Evolutionary conservation across 306 rosid genomes (phyloP).

Genomic region (Arachis stenosperma): DNA sequence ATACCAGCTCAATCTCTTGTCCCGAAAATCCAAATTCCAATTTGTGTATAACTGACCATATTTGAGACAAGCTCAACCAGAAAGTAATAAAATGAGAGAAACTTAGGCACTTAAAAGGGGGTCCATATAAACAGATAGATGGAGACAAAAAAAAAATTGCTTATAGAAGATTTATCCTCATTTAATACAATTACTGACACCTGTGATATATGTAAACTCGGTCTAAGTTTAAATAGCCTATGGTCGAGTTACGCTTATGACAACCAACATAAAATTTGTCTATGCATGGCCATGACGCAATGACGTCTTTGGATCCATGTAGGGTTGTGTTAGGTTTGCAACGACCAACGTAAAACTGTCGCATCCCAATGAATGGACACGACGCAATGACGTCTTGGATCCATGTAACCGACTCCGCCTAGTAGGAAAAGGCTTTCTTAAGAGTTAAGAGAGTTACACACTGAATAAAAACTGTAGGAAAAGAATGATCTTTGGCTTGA

Average conservation of each 20-base stretch:
- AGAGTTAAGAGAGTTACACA: conserved; percentile 25
- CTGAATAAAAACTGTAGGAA: not conserved
- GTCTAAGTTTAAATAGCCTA: no score
- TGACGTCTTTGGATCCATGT: no score
- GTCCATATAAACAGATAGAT: not conserved
- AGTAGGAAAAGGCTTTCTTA: not conserved
- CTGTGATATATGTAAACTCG: not conserved
- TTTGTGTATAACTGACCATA: not conserved
- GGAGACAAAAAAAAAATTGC: not conserved
- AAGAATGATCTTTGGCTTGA: conserved; percentile 7
- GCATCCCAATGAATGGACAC: no score
- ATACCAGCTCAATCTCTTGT: not conserved
- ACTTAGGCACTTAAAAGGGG: conserved; percentile 12
- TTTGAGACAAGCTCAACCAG: not conserved
- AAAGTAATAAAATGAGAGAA: conserved; percentile 21
- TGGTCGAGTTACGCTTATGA: no score
- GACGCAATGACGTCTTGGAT: no score
- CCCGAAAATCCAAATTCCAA: not conserved
- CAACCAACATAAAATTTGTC: no score
- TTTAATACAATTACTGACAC: not conserved
- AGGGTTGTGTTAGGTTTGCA: no score
- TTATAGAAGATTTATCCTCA: not conserved
- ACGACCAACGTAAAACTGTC: no score
- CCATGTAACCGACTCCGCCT: not conserved
- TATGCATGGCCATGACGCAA: no score